Base-by-base conservation (phyloP, 768 basidiomycete species). In the Termitomyces sp. region DNA sequence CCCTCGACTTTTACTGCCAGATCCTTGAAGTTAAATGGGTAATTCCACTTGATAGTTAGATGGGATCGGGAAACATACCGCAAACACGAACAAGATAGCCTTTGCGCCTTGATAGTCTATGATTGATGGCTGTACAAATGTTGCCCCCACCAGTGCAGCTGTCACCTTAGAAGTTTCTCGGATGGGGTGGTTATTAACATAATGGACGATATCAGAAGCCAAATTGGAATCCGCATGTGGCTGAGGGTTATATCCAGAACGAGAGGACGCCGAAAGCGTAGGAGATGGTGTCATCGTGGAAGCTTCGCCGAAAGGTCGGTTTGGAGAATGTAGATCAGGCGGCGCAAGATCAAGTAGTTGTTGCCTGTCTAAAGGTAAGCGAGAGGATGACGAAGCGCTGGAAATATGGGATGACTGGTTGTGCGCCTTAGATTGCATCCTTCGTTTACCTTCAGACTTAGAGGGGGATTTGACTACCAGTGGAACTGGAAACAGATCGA, bases 1-100 rank as follows among this genome's bases (percentile, higher is more conserved):
- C 88, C 88, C 65, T 88, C 87, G 22, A 76, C 78, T 63, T 83
- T 85, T 6, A 89, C 87, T 0, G 87, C 85, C n/a, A 89, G 73
- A 65, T 89, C 87, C 88, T 89, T 62, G 9, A n/a, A 41, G 44
- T 31, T 6, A 51, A 45, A 12, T 27, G 36, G 54, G 15, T 41
- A 20, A 59, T 2, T 50, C 46, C 16, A 39, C 47, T 51, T 47
- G 44, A 18, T 15, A 41, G 18, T n/a, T 33, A 42, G 44, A 27
- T 33, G 54, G 44, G 34, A 16, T 18, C 20, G 15, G 1, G 34
- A 54, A 41, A 76, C 79, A 58, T 47, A 87, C 87, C 27, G 85
- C 74, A 65, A 88, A 89, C 30, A 85, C 84, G 62, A 88, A 89
- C 61, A 87, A 74, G 41, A 84, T 72, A 3, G 75, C 72, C 63